phyloP scores from a whole-genome alignment of 805 yeast genomes.

The Starmerella kuoi region DNA sequence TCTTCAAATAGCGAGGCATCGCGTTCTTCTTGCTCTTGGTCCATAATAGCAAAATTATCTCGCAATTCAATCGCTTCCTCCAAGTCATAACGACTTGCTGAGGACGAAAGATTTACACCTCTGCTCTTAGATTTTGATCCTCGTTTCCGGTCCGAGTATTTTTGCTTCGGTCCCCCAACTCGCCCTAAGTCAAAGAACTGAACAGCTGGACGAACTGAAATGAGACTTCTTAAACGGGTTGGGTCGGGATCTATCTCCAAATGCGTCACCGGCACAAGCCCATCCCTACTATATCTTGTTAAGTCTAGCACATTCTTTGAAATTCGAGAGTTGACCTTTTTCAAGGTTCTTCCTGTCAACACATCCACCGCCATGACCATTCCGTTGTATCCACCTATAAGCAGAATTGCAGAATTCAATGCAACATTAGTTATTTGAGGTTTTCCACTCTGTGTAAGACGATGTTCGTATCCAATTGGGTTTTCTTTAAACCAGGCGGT shows the following conservation, averaged over 20 bases:
- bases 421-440: constrained; percentile 25
- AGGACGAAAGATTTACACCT: neutral
- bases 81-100: constrained; percentile 14
- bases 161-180: neutral
- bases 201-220: constrained; percentile 23
- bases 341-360: constrained; percentile 23
- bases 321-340: constrained; percentile 25
- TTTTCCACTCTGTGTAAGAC: constrained; percentile 3
- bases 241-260: constrained; percentile 26
- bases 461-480: constrained; percentile 15
- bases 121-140: neutral
- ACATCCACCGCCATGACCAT: constrained; percentile 23
- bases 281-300: constrained; percentile 15
- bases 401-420: constrained; percentile 25
- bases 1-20: constrained; percentile 14
- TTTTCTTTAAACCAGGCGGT: constrained; percentile 11
- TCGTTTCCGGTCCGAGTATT: neutral
- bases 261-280: constrained; percentile 23
- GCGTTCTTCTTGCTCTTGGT: constrained; percentile 18
- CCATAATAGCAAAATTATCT: constrained; percentile 21
- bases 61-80: constrained; percentile 22
- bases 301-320: constrained; percentile 23
- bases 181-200: constrained; percentile 27
- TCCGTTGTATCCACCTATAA: constrained; percentile 25
- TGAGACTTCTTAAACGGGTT: constrained; percentile 23